Percentiles rank a stretch among this genome's conserved stretches.
Conservation (phyloP, 345 rosid species). For the Gossypium raimondii region DNA sequence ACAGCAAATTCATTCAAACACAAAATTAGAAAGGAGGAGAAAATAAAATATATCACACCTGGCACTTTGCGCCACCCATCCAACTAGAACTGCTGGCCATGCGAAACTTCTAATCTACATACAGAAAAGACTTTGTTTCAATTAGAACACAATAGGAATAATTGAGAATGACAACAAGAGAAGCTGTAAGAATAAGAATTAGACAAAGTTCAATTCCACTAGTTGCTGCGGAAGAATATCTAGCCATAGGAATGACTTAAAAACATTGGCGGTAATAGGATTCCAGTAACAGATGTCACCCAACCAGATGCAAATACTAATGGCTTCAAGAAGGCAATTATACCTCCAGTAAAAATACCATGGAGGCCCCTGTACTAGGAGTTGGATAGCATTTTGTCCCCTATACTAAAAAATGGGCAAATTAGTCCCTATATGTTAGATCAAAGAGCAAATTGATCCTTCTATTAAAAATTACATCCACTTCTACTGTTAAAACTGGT, state of each 20-base stretch:
- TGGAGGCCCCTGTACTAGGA: too few species aligned
- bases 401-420: too few species aligned
- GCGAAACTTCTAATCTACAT: constrained; percentile 83
- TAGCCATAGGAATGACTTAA: background rate
- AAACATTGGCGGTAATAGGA: background rate
- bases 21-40: background rate
- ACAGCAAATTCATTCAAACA: background rate
- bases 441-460: too few species aligned
- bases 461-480: too few species aligned
- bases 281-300: background rate
- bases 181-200: background rate
- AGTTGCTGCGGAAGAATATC: background rate
- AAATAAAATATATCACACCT: constrained; percentile 41
- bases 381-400: too few species aligned
- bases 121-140: constrained; percentile 21
- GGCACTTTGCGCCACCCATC: constrained; percentile 97
- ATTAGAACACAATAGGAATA: constrained; percentile 2
- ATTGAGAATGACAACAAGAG: background rate
- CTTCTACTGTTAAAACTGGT: too few species aligned
- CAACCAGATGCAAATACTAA: background rate
- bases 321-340: background rate
- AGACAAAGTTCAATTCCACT: background rate
- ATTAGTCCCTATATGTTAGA: too few species aligned
- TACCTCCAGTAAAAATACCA: too few species aligned
- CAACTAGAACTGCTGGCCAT: constrained; percentile 90